phyloP scores from a whole-genome alignment of 768 basidiomycete species.

The Glaciozyma antarctica region DNA sequence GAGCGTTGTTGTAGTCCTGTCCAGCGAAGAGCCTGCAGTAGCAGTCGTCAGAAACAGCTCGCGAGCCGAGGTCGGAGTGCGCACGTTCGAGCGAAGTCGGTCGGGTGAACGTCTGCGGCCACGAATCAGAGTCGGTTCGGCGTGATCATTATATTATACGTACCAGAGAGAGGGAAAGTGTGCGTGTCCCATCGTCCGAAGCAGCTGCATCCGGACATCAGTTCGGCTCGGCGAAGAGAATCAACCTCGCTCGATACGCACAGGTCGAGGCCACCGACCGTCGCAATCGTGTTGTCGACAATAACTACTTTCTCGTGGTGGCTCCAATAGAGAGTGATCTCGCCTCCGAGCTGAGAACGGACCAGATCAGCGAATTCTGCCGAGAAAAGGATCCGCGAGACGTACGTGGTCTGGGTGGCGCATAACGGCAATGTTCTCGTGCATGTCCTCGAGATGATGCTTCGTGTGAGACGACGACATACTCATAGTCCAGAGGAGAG shows the following conservation, averaged over 20 bases:
- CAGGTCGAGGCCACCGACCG: slow-evolving; percentile 86
- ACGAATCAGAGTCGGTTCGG: not conserved
- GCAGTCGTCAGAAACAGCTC: not conserved
- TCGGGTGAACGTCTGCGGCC: slow-evolving; percentile 88
- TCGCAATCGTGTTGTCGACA: slow-evolving; percentile 74
- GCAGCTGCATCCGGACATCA: not conserved
- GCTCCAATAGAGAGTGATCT: slow-evolving; percentile 50
- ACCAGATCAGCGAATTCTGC: not conserved
- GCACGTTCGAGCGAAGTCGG: slow-evolving; percentile 55
- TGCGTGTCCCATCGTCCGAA: slow-evolving; percentile 97
- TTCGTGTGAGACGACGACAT: slow-evolving; percentile 37
- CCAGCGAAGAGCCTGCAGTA: slow-evolving; percentile 67
- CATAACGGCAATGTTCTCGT: slow-evolving; percentile 79
- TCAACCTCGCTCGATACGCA: slow-evolving; percentile 42
- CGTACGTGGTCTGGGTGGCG: slow-evolving; percentile 86
- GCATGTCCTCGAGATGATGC: slow-evolving; percentile 68
- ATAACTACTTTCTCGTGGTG: slow-evolving; percentile 81
- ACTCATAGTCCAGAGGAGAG: too few species aligned
- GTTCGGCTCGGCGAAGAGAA: too few species aligned
- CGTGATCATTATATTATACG: too few species aligned
- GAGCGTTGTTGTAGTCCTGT: slow-evolving; percentile 85
- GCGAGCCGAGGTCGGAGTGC: not conserved
- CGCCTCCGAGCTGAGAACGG: slow-evolving; percentile 23
- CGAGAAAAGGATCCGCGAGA: not conserved
- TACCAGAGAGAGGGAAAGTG: slow-evolving; percentile 36